Evolutionary conservation across 768 basidiomycete species (phyloP), one percentile per base, ranked within the genome.

Genomic region (Tulasnella sp.): DNA sequence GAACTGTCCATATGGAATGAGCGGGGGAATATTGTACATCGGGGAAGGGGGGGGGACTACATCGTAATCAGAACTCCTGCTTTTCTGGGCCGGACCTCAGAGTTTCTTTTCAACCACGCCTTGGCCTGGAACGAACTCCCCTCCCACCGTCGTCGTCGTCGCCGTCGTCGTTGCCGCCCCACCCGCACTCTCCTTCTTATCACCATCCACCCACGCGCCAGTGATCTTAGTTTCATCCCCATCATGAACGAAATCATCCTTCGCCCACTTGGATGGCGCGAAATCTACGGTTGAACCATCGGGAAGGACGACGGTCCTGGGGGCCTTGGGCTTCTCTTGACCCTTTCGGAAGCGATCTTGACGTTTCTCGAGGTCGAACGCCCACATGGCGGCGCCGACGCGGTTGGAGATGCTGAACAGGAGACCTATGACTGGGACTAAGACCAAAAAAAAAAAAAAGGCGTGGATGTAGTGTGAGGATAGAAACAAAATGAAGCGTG

Each of bases 371-470:
- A 75, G 63, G 60, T 76, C 74, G 63, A 84, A 81, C 3, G 87
- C 86, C 85, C 91, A 96, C 92, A 96, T 94, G 1, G 91, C 91
- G 2, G 89, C 92, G 4, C 92, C 92, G 24, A 94, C 79, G 4
- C 89, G 77, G 68, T 94, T 93, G 0, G 89, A 92, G 17, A 94
- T 75, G 1, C 83, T 83, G 68, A 94, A 90, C 9, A 85, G 70
- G 3, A 94, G 71, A 0, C 92, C 92, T 2, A 91, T 66, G 60
- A 96, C 77, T 0, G 92, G 92, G 0, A 94, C 45, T 48, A n/a
- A n/a, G n/a, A n/a, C n/a, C n/a, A n/a, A n/a, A n/a, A n/a, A n/a
- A n/a, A n/a, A n/a, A n/a, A n/a, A n/a, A n/a, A n/a, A n/a, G n/a
- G n/a, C n/a, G n/a, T n/a, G 45, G n/a, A 38, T 15, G 34, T 7